Percentiles rank a stretch among this genome's conserved stretches.
Evolutionary conservation across 2,329 filamentous ascomycete genomes (phyloP).

Genomic region (Lithohypha guttulata): DNA sequence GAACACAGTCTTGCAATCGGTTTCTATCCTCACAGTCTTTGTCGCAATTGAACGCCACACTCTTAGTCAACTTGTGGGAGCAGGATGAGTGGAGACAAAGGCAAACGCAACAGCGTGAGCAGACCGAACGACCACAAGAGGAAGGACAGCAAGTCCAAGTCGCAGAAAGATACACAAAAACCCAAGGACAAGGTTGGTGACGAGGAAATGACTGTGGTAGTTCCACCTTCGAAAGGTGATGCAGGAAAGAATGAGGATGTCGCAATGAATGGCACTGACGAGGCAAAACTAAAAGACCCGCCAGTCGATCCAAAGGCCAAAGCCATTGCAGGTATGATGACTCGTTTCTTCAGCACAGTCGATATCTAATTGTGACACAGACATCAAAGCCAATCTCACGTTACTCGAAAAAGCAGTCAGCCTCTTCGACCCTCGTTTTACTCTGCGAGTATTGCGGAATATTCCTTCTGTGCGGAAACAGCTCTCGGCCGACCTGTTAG

Average conservation of each 20-base stretch:
- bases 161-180: constrained; percentile 44
- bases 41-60: too few relatives aligned
- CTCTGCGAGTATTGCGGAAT: constrained; percentile 82
- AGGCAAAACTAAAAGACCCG: constrained; percentile 32
- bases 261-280: constrained; percentile 51
- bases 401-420: constrained; percentile 84
- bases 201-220: constrained; percentile 70
- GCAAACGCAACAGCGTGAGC: constrained; percentile 54
- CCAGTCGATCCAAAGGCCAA: constrained; percentile 38
- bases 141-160: constrained; percentile 51
- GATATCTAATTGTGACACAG: constrained; percentile 37
- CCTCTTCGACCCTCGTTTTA: constrained; percentile 90
- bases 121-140: constrained; percentile 60
- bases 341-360: neutral
- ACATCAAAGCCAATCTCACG: constrained; percentile 89
- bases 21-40: too few relatives aligned
- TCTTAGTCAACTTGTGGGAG: constrained; percentile 14
- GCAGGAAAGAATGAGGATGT: constrained; percentile 60
- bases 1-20: too few relatives aligned
- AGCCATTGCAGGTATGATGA: constrained; percentile 36
- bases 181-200: constrained; percentile 60
- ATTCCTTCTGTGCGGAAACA: constrained; percentile 94
- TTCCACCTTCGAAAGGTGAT: constrained; percentile 60
- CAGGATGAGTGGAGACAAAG: constrained; percentile 61
- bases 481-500: constrained; percentile 68